A percentile compares a stretch with the other conserved stretches of the same genome.
phyloP scores from a whole-genome alignment of 768 basidiomycete genomes.

The Pseudohyphozyma bogoriensis region DNA sequence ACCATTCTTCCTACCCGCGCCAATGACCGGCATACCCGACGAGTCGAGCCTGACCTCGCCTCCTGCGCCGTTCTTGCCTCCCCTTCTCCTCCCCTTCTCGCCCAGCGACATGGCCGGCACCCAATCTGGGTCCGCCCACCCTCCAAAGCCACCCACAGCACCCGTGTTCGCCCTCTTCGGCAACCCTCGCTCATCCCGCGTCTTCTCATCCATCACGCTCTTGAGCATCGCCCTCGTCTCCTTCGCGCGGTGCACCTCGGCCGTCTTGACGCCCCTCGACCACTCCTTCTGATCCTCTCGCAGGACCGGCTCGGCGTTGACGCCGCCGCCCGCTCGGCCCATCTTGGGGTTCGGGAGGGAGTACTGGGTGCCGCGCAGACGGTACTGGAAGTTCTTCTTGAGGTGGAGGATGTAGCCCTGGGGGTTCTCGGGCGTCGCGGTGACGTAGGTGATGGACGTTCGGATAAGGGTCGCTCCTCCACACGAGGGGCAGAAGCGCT shows the following conservation, averaged over 20 bases:
- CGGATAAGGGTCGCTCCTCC: constrained; percentile 74
- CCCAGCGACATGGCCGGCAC: constrained; percentile 48
- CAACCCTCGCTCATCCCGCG: not conserved
- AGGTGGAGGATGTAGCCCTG: constrained; percentile 74
- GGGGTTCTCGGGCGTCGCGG: constrained; percentile 38
- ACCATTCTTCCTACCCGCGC: constrained; percentile 68
- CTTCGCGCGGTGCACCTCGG: constrained; percentile 60
- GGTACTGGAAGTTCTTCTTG: constrained; percentile 91
- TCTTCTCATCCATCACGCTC: constrained; percentile 42
- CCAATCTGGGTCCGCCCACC: constrained; percentile 25
- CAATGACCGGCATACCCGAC: constrained; percentile 67
- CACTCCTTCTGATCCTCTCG: constrained; percentile 89
- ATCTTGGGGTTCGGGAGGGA: constrained; percentile 83
- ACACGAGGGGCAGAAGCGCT: constrained; percentile 95
- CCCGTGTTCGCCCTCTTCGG: constrained; percentile 1
- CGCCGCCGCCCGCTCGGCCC: constrained; percentile 51
- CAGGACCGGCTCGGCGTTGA: constrained; percentile 72
- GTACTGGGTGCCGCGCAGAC: constrained; percentile 72
- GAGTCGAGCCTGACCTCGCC: constrained; percentile 37
- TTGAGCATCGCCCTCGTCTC: constrained; percentile 68
- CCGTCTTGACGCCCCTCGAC: constrained; percentile 65
- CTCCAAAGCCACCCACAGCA: constrained; percentile 16
- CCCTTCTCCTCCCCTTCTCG: constrained; percentile 43
- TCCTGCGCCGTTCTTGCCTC: constrained; percentile 24
- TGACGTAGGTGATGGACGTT: constrained; percentile 64